Conservation (phyloP, 2,329 filamentous ascomycete species). For the Alternaria longipes region DNA sequence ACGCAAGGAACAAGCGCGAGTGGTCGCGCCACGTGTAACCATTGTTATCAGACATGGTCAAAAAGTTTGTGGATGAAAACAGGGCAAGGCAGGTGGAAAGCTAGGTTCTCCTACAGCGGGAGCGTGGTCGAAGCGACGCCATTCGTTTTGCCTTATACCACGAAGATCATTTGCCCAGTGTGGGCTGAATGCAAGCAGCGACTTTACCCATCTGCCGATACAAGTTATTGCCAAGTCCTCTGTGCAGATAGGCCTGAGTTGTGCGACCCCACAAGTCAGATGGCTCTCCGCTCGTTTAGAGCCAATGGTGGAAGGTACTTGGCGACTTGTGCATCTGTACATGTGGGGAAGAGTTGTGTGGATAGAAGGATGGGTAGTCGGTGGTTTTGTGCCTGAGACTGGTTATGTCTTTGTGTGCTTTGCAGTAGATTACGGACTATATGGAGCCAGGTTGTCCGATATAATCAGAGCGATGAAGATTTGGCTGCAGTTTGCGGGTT, state of each 20-base stretch:
- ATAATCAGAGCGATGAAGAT: not conserved
- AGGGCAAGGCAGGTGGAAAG: not conserved
- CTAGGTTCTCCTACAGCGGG: not conserved
- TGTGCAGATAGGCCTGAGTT: conserved; percentile 12
- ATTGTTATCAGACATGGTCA: conserved; percentile 32
- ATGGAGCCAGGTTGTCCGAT: not conserved
- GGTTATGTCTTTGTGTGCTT: not conserved
- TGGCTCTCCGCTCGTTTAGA: conserved; percentile 8
- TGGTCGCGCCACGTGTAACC: conserved; percentile 49
- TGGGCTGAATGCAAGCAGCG: conserved; percentile 22
- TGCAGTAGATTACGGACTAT: not conserved
- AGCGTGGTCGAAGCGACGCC: not conserved
- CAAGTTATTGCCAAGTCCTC: conserved; percentile 23
- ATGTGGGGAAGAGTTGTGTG: conserved; percentile 37
- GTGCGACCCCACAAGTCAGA: conserved; percentile 41
- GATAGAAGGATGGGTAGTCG: conserved; percentile 5
- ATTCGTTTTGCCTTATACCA: conserved; percentile 30
- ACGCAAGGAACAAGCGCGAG: conserved; percentile 59
- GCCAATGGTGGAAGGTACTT: conserved; percentile 28
- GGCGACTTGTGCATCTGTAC: conserved; percentile 29
- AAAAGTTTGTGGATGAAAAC: not conserved
- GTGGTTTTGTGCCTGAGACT: not conserved
- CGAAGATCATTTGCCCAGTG: conserved; percentile 28
- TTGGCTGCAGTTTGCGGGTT: not conserved
- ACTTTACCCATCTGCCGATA: conserved; percentile 45